A percentile compares a stretch with the other conserved stretches of the same genome.
Evolutionary conservation across 805 yeast genomes (phyloP).

Genomic region (Sugiyamaella chiloensis): DNA sequence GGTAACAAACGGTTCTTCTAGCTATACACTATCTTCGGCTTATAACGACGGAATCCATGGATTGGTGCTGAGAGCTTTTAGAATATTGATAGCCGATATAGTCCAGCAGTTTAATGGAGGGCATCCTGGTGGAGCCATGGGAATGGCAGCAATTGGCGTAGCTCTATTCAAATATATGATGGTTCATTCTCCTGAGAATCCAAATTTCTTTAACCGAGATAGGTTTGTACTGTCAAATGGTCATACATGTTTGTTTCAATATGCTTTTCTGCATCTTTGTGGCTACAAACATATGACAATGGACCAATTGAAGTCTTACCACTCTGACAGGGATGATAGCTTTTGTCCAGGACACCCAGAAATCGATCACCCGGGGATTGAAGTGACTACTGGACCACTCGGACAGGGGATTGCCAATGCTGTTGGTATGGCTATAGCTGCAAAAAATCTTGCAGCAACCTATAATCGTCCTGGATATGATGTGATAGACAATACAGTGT

Average conservation of each 20-base stretch:
- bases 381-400: conserved; percentile 97
- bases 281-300: conserved; percentile 66
- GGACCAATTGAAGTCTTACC: conserved; percentile 80
- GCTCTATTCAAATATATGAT: conserved; percentile 69
- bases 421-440: conserved; percentile 95
- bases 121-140: conserved; percentile 99
- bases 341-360: conserved; percentile 99
- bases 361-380: conserved; percentile 84
- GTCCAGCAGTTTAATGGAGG: conserved; percentile 90
- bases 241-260: conserved; percentile 89
- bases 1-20: too few species aligned
- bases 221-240: conserved; percentile 95
- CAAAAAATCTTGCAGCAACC: conserved; percentile 84
- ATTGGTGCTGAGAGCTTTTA: conserved; percentile 12
- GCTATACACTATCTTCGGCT: too few species aligned
- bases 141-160: conserved; percentile 94
- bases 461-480: conserved; percentile 84
- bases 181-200: conserved; percentile 86
- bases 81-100: conserved; percentile 56
- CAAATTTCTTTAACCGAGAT: conserved; percentile 91
- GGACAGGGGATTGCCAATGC: conserved; percentile 98
- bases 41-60: background rate
- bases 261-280: conserved; percentile 77
- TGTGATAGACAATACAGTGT: conserved; percentile 72
- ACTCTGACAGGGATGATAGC: conserved; percentile 83